Percentiles rank a stretch among this genome's conserved stretches.
Evolutionary conservation across 2,329 filamentous ascomycete species (phyloP).

Genomic region (Zymoseptoria ardabiliae): DNA sequence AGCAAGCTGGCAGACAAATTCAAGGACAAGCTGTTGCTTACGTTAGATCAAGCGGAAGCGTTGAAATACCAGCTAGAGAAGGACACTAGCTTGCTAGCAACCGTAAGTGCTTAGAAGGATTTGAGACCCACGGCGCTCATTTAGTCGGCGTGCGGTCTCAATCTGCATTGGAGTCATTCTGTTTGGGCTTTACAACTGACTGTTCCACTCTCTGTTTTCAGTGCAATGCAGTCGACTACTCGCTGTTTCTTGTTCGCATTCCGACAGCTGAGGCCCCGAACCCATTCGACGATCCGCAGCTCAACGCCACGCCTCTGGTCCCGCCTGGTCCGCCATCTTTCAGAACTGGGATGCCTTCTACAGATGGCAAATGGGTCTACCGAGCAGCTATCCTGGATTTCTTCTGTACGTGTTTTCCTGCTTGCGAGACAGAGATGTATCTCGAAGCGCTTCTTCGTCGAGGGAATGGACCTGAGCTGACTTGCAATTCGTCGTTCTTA

Average conservation of each 20-base stretch:
- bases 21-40: slow-evolving; percentile 56
- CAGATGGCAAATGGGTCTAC: slow-evolving; percentile 60
- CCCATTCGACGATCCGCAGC: slow-evolving; percentile 2
- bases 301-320: slow-evolving; percentile 19
- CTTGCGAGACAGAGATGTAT: no score
- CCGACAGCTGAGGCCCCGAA: slow-evolving; percentile 27
- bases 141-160: no score
- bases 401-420: slow-evolving; percentile 37
- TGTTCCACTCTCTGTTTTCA: slow-evolving; percentile 29
- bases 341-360: slow-evolving; percentile 55
- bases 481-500: no score
- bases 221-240: slow-evolving; percentile 66
- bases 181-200: no score
- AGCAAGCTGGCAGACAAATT: slow-evolving; percentile 61
- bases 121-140: no score
- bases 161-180: no score
- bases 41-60: slow-evolving; percentile 46
- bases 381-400: slow-evolving; percentile 64
- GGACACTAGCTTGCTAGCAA: slow-evolving; percentile 54
- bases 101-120: no score
- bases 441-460: no score
- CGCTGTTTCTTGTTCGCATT: slow-evolving; percentile 60
- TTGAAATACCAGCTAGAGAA: slow-evolving; percentile 50
- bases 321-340: slow-evolving; percentile 39
- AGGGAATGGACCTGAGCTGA: no score